Evolutionary conservation across 345 rosid genomes (phyloP), one percentile per base, ranked within the genome.

Genomic region (Eucalyptus rudis): DNA sequence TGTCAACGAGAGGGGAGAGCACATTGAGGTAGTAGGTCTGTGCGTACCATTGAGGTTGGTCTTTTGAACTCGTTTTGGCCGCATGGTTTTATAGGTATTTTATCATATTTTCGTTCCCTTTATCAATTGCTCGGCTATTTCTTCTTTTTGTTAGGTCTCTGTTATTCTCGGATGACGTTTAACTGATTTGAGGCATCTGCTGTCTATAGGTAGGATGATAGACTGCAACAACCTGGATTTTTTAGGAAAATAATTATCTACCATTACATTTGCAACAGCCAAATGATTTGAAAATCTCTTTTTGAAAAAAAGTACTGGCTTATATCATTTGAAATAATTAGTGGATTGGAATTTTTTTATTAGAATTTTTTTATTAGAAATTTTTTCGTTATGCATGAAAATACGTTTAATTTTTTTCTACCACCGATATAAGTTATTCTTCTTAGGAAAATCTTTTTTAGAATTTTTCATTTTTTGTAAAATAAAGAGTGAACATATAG

Each of bases 391-490:
- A 4, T n/a, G 2, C 17, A 13, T 7, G 20, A 64, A n/a, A 15
- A 15, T n/a, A n/a, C 2, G 4, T n/a, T 64, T 6, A 15, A 15
- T n/a, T 64, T 10, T 64, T 64, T 5, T 14, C 8, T 14, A 1
- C 7, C 5, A n/a, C 5, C 20, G 7, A n/a, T 64, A n/a, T 64
- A 7, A 64, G 15, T 13, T 14, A 15, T n/a, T 16, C 8, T 64
- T 13, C 31, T 62, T 13, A 62, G 31, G 33, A 29, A 13, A 29
- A 29, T 1, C 1, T 24, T 10, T 24, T 22, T 58, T 5, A 0
- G 5, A 13, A 1, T 3, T 29, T n/a, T n/a, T 59, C 1, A 3
- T 11, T 59, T 0, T 59, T 59, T 59, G 31, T 2, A 3, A 1
- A 27, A 59, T 12, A 27, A 25, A 59, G 12, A 27, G 14, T 25